Evolutionary conservation across 495 filamentous ascomycete species (phyloP), one percentile per base, ranked within the genome.

Genomic region (Penicillium waksmanii): DNA sequence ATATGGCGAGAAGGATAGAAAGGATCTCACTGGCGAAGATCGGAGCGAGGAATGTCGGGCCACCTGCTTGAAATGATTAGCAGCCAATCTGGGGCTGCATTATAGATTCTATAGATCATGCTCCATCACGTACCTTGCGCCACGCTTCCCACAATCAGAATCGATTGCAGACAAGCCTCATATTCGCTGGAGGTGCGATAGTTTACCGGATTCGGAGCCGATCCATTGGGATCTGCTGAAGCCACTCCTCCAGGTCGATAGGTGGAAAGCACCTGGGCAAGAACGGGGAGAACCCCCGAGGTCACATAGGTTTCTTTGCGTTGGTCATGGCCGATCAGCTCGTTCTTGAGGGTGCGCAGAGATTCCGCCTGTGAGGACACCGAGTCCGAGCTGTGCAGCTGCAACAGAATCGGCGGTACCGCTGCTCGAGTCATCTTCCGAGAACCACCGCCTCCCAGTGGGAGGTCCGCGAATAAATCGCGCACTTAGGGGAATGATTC

Each of bases 261-360:
- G 44, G 70, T 65, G 13, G 57, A 60, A 34, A 97, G 73, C 31
- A 91, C 81, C 44, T 81, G 77, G 52, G 87, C 84, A 35, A 97
- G 75, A 40, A 84, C 77, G 25, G 84, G 83, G 42, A 97, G 74
- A 25, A 96, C 77, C 13, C 92, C 93, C 48, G 78, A 72, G 49
- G 75, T 74, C 19, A 98, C 76, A 81, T 86, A 92, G 40, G 83
- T 63, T 66, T 92, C 88, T 72, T 98, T 98, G 67, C 87, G 85
- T 68, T 95, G 87, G 25, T 90, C 85, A 74, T 97, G 92, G 34
- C 95, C 95, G 63, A 96, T 85, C 43, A 95, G 78, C 56, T 96
- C 89, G 73, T 97, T 93, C 79, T 96, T 98, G 13, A 98, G 73
- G 27, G 79, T 75, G 47, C 85, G 83, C 43, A 98, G 82, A 50